These are phyloP conservation scores for Cryphonectria carpinicola DNA, from an alignment of 2,329 filamentous ascomycete species.

Conservation along the genomic window DNA sequence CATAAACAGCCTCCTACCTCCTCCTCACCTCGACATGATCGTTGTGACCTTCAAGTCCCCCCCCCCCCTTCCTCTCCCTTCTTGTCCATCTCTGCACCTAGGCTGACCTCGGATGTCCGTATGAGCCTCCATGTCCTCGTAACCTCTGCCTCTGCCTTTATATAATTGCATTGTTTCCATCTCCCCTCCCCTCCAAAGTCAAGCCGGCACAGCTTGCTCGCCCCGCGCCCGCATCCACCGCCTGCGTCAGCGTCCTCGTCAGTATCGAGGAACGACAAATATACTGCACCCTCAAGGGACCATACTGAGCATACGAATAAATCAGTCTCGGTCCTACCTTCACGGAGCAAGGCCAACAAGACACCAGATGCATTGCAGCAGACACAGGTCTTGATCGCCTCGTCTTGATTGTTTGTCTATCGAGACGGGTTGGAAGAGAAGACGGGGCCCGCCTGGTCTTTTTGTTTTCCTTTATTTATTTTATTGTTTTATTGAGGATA, in stretches of 20 bases:
- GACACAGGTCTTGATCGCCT: background rate
- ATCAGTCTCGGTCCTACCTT: too few species aligned
- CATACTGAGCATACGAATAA: background rate
- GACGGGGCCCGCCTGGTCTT: background rate
- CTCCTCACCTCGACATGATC: conserved; percentile 12
- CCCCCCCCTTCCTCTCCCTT: too few species aligned
- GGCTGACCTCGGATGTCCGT: background rate
- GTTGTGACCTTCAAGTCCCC: background rate
- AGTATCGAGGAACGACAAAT: background rate
- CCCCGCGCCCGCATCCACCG: background rate
- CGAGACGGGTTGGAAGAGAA: background rate
- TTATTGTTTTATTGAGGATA: background rate
- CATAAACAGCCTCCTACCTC: conserved; percentile 13
- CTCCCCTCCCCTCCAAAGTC: background rate
- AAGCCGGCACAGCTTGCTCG: background rate
- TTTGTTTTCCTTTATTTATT: background rate
- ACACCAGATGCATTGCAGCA: conserved; percentile 1
- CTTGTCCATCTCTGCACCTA: background rate
- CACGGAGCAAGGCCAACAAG: background rate
- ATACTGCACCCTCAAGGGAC: background rate
- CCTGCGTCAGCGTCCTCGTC: background rate
- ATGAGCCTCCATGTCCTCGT: background rate
- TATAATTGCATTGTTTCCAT: background rate
- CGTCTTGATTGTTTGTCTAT: background rate
- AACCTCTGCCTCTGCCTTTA: background rate